Evolutionary conservation across 495 filamentous ascomycete species (phyloP).

Genomic region (Xylaria longipes): DNA sequence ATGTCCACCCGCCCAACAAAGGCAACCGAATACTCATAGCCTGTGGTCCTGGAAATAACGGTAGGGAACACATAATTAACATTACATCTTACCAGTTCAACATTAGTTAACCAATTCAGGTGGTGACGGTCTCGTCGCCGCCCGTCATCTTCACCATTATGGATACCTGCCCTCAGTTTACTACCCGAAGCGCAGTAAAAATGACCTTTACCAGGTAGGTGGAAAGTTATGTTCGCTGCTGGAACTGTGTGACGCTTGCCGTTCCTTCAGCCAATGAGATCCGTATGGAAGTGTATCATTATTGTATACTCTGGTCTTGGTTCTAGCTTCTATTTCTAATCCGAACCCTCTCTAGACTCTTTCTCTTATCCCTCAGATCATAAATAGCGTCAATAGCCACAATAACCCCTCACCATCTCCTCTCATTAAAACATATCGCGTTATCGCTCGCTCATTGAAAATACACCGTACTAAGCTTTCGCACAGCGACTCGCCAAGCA

Average conservation of each 20-base stretch:
- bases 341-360: not conserved
- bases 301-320: not conserved
- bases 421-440: constrained; percentile 1
- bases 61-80: constrained; percentile 50
- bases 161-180: constrained; percentile 90
- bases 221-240: not conserved
- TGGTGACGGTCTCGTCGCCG: constrained; percentile 94
- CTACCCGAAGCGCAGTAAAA: constrained; percentile 90
- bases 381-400: not conserved
- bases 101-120: constrained; percentile 56
- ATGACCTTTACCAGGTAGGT: constrained; percentile 82
- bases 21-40: constrained; percentile 82
- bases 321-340: constrained; percentile 10
- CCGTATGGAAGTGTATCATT: not conserved
- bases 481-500: constrained; percentile 79
- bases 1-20: constrained; percentile 75
- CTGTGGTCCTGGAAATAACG: constrained; percentile 95
- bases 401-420: not conserved
- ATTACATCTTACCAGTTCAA: not conserved
- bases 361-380: not conserved
- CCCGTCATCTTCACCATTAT: constrained; percentile 92
- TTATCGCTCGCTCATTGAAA: not conserved
- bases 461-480: constrained; percentile 9
- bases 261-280: not conserved
- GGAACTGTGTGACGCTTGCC: not conserved